Conservation (phyloP, 257 asterid genomes). For the Solanum rostratum region DNA sequence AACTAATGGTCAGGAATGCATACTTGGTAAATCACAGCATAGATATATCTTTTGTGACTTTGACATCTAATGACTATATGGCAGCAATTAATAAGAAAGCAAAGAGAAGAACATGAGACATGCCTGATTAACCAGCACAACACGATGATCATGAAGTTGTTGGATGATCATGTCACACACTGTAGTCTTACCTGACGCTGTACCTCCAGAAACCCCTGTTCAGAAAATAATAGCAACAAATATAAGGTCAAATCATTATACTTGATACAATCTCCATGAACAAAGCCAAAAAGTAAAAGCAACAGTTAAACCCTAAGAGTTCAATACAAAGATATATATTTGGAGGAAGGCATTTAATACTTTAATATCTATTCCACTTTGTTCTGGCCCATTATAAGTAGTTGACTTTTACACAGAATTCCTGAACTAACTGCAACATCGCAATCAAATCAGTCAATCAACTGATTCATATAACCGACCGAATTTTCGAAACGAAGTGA, state of each 20-base stretch:
- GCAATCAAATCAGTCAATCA: neutral
- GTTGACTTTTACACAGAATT: neutral
- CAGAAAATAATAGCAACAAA: neutral
- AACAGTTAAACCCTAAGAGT: neutral
- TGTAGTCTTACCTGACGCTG: slow-evolving; percentile 96
- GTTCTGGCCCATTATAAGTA: neutral
- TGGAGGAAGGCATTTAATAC: neutral
- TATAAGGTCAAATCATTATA: neutral
- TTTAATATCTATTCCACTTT: neutral
- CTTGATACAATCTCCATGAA: neutral
- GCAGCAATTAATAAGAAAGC: neutral
- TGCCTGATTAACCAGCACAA: slow-evolving; percentile 92
- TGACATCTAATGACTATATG: neutral
- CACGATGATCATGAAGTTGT: slow-evolving; percentile 98
- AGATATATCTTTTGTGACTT: neutral
- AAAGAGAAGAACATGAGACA: neutral
- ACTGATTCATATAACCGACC: neutral
- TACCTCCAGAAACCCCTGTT: slow-evolving; percentile 96
- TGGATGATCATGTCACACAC: slow-evolving; percentile 99
- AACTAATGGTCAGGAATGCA: neutral
- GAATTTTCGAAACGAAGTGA: neutral
- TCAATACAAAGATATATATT: neutral
- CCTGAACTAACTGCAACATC: neutral
- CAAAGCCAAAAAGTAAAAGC: neutral
- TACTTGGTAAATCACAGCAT: neutral